These are phyloP conservation scores for Fusarium succisae DNA, from an alignment of 2,329 filamentous ascomycete genomes.

Conservation along the genomic window DNA sequence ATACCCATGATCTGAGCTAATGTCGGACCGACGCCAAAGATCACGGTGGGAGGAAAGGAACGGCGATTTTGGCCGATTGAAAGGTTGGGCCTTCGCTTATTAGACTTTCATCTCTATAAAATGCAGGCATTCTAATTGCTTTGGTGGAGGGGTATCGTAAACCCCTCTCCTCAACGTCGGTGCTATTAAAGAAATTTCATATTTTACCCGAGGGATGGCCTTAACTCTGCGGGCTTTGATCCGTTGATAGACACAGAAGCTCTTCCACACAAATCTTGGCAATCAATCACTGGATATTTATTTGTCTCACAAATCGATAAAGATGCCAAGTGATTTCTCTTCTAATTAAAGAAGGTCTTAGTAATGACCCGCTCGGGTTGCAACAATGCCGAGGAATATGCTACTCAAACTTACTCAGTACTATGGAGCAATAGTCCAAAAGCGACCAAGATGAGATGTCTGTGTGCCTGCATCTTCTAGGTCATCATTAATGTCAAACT, in stretches of 20 bases:
- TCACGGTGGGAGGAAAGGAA: background rate
- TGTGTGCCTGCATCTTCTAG: background rate
- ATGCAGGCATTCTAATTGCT: background rate
- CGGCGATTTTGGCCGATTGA: background rate
- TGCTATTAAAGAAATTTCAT: accelerated
- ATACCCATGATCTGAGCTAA: background rate
- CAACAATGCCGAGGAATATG: background rate
- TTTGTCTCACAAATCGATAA: background rate
- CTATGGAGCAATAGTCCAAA: background rate
- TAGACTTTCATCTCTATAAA: background rate
- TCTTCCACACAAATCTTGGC: no score
- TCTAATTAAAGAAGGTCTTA: background rate
- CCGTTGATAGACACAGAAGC: background rate
- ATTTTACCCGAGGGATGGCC: background rate
- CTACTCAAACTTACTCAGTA: background rate
- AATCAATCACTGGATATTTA: no score
- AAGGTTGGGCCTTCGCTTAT: background rate
- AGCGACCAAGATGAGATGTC: background rate
- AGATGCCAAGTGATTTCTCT: background rate
- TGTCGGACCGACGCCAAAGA: background rate
- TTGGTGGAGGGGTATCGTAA: background rate
- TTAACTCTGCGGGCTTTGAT: background rate
- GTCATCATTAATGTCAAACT: background rate
- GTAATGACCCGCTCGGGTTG: background rate
- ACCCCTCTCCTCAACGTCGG: background rate